Evolutionary conservation across 345 rosid genomes (phyloP), one percentile per base, ranked within the genome.

Genomic region (Eucalyptus viminalis): DNA sequence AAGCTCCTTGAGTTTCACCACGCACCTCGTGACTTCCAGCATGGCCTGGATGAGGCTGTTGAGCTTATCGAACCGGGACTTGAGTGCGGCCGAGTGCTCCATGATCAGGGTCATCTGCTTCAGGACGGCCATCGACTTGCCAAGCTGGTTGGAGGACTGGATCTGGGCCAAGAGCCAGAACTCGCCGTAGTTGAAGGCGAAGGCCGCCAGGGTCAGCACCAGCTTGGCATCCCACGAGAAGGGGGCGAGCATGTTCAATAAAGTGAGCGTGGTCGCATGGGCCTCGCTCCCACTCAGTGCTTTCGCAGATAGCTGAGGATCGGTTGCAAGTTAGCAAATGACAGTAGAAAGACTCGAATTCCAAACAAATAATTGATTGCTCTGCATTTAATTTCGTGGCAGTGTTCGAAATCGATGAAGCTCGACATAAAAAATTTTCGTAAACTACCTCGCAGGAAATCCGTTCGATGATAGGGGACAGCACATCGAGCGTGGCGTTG

Each of bases 161-260:
- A 93, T 94, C 92, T 96, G 97, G 2, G 94, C 94, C 9, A 97
- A 92, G 56, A 96, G 95, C 96, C 96, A 95, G 89, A 97, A 95
- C 89, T 94, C 97, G 16, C 98, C 98, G 87, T 95, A 97, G 89
- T 93, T 97, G 90, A 94, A 92, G 1, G 98, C 99, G 87, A 97
- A 95, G 86, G 98, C 97, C 16, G 98, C 94, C 86, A 97, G 88
- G 43, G 93, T 92, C 90, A 97, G 94, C 88, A 93, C 97, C 89
- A 96, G 88, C 92, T 96, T 97, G 89, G 95, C 95, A 80, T 95
- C 98, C 99, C 99, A 97, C 31, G 94, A 67, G 90, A 94, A 96
- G 90, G 88, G 89, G 24, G 97, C 88, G 58, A 97, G 90, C 91
- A 91, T 89, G 85, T 91, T 89, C 88, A 95, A 88, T 90, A 96